Base-by-base conservation (phyloP, 2,329 filamentous ascomycete species). In the Hansfordia pulvinata region DNA sequence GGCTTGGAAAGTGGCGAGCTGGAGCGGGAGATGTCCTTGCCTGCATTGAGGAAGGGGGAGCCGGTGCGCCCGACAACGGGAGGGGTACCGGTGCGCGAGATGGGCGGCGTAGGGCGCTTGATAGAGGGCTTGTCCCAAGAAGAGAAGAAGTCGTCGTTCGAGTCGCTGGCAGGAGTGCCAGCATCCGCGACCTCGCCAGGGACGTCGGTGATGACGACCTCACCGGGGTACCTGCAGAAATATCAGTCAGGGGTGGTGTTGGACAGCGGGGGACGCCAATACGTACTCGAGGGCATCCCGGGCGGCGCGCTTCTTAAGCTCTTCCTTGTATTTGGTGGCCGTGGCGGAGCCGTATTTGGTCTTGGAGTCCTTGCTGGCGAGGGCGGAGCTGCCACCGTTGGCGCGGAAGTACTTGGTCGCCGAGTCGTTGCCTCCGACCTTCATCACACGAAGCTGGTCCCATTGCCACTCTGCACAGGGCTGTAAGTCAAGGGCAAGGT, bases 101-200 rank as follows among this genome's bases (percentile, higher is more conserved):
- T 70, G 10, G 90, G 88, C 39, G 93, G 93, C 37, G 84, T 94
- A 19, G 88, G 88, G 42, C 85, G 76, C 66, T 96, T 98, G 58
- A 98, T 92, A 4, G 85, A 72, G 13, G 90, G 90, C 60, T 96
- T 94, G 48, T 96, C 90, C 90, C 88, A 98, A 1, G 85, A 94
- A 8, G 88, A 93, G 58, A 98, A 98, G 64, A 98, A 98, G 51
- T 96, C 90, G 46, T 94, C 86, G 12, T 78, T 76, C 13, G 71
- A 65, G 39, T 93, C 85, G 39, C 75, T 79, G 23, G 79, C 69
- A n/a, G 86, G 82, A 8, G 84, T 92, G 38, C 67, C 72, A 19
- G 72, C 76, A 33, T 83, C 76, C 25, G 67, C 60, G 14, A 58
- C 60, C 27, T 74, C 68, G 35, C 67, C 40, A 20, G 35, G 63